Conservation (phyloP, 1,139 yeast genomes). For the Kodamaea ohmeri region DNA sequence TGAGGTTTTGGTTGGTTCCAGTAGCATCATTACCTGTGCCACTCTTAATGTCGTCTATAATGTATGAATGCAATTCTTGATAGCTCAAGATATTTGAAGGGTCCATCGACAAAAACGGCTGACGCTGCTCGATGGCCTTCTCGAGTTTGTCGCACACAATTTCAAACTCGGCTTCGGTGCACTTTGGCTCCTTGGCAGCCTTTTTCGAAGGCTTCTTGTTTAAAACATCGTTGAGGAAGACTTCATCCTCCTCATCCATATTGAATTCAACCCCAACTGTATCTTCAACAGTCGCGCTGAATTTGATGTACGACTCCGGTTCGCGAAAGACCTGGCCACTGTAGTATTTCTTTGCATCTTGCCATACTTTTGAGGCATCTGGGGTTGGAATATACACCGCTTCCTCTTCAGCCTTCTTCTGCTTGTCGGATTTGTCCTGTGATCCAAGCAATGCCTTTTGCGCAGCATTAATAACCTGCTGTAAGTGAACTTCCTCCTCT, state of each 20-base stretch:
- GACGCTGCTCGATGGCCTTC: slow-evolving; percentile 68
- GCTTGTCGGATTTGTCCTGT: slow-evolving; percentile 15
- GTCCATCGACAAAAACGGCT: slow-evolving; percentile 85
- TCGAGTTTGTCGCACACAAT: slow-evolving; percentile 73
- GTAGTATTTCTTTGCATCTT: slow-evolving; percentile 72
- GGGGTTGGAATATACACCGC: slow-evolving; percentile 94
- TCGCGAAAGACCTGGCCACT: slow-evolving; percentile 57
- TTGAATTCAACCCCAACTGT: slow-evolving; percentile 82
- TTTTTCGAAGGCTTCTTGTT: slow-evolving; percentile 30
- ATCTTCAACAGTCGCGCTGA: slow-evolving; percentile 94
- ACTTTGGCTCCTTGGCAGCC: slow-evolving; percentile 21
- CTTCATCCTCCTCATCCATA: slow-evolving; percentile 88
- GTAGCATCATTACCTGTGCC: slow-evolving; percentile 26
- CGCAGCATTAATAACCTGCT: slow-evolving; percentile 81
- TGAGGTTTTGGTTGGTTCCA: slow-evolving; percentile 25
- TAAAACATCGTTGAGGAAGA: slow-evolving; percentile 47
- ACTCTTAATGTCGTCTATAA: slow-evolving; percentile 36
- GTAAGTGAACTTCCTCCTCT: slow-evolving; percentile 95
- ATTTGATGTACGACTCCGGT: slow-evolving; percentile 80
- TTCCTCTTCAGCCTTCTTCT: slow-evolving; percentile 16
- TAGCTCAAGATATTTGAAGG: slow-evolving; percentile 72
- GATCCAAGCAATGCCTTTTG: slow-evolving; percentile 54
- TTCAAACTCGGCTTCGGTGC: slow-evolving; percentile 86
- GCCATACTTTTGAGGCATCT: slow-evolving; percentile 85
- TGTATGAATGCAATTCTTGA: slow-evolving; percentile 60